phyloP scores from a whole-genome alignment of 1,284 basidiomycete species.

The Moesziomyces antarcticus region DNA sequence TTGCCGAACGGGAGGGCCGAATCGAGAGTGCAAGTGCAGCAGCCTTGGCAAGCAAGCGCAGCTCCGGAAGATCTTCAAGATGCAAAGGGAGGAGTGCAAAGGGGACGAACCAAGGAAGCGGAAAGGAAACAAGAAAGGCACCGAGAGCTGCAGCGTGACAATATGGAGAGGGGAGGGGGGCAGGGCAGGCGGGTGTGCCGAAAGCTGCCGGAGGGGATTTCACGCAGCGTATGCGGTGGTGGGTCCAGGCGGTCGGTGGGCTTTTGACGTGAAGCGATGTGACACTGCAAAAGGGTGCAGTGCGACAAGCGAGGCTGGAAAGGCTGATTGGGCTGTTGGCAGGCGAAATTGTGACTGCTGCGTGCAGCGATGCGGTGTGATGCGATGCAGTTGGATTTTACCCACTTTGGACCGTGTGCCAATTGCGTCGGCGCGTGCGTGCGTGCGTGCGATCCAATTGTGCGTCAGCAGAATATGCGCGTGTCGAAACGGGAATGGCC shows the following conservation, averaged over 20 bases:
- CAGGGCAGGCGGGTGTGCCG: neutral
- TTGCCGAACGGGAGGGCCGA: neutral
- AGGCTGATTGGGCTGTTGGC: constrained; percentile 12
- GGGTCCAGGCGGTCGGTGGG: neutral
- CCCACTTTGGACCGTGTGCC: constrained; percentile 5
- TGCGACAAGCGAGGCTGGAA: constrained; percentile 6
- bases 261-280: constrained; percentile 14
- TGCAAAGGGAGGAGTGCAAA: constrained; percentile 2
- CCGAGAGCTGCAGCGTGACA: constrained; percentile 25
- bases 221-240: too few relatives aligned
- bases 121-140: neutral
- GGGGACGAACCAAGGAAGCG: neutral
- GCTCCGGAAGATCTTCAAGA: neutral
- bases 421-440: constrained; percentile 17
- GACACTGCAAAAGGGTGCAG: constrained; percentile 15
- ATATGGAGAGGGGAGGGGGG: constrained; percentile 4
- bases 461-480: constrained; percentile 8
- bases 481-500: neutral
- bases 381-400: constrained; percentile 12
- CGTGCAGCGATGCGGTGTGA: constrained; percentile 8
- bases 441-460: constrained; percentile 1
- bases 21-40: neutral
- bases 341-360: constrained; percentile 11
- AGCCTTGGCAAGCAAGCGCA: neutral
- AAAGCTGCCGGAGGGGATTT: constrained; percentile 17